Base-by-base conservation (phyloP, 306 rosid genomes). In the Cucumis melo region DNA sequence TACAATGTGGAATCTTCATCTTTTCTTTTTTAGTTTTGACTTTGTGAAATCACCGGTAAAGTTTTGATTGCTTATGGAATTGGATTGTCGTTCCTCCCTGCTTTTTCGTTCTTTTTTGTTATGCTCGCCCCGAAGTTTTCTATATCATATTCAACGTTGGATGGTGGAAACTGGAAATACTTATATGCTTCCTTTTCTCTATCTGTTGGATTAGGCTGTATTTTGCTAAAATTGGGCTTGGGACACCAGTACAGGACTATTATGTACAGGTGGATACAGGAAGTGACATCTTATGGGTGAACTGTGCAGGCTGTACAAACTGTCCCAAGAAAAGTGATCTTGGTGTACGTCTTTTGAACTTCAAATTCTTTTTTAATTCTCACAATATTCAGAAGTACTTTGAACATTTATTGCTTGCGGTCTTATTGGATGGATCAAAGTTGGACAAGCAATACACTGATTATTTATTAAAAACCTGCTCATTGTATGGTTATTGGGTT, bases 221-320 rank as follows among this genome's bases (percentile, higher is more conserved):
- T 85, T 90, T 65, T 55, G 85, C 98, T 41, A 90, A 84, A 88
- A 42, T 95, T 42, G 88, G 90, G 81, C 83, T 95, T 63, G 99
- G 99, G 44, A 73, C 93, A 80, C 99, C 99, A 80, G 19, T 87
- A 44, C 84, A 81, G 78, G 88, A 92, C 78, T 95, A 65, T 86
- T 83, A 74, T 78, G 97, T 95, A 74, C 99, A 95, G 81, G 98
- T 95, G 78, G 99, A 95, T 67, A 92, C 99, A 14, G 99, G 99
- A 76, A 95, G 99, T 85, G 99, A 92, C 83, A 50, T 83, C 75
- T 83, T 95, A 23, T 95, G 99, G 99, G 91, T 95, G 67, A 92
- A 88, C 79, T 89, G 96, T 78, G 71, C 42, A 9, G 98, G 85
- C 78, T 95, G 99, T 87, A 21, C 14, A 14, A 20, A 78, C 23